Evolutionary conservation across 1,139 yeast species (phyloP), one percentile per base, ranked within the genome.

Genomic region (Candida sanyaensis): DNA sequence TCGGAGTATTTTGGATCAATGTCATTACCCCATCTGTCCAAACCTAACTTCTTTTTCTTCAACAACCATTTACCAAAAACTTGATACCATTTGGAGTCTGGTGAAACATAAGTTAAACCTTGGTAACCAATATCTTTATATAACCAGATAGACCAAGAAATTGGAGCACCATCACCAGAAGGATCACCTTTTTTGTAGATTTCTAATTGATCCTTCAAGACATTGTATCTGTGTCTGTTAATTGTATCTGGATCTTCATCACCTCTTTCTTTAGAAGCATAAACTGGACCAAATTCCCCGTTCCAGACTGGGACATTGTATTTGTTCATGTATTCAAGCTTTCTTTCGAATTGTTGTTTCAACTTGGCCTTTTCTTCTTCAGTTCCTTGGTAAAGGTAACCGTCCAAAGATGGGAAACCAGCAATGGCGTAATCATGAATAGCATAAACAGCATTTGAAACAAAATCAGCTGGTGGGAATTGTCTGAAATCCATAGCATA

Each of bases 251-350:
- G 64, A 50, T 73, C 60, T 5, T 51, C 48, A 53, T 73, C 76
- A 23, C 77, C 78, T 50, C 79, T 66, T 28, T 59, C 65, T 41
- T 66, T 62, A 9, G 73, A 64, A 9, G 77, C 73, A 55, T 75
- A 75, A 23, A 75, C 80, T 3, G 80, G 80, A 17, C 80, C 80
- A 54, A 73, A 75, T 57, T 75, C 80, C 13, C 80, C 80, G 53
- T 75, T 75, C 80, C 80, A 75, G n/a, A 75, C 78, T 3, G 80
- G 79, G 5, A 74, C 76, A 17, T 65, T 58, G 43, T 62, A 62
- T 45, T 61, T 47, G 43, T 56, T 53, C 75, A 73, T 72, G 57
- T 68, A 72, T 53, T 72, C 71, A 48, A 75, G 58, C 55, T 75
- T 75, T 43, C 78, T 59, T 42, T 66, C 62, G 55, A 71, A 75